These are phyloP conservation scores for Cytospora schulzeri DNA, from an alignment of 2,329 filamentous ascomycete species.

Conservation along the genomic window DNA sequence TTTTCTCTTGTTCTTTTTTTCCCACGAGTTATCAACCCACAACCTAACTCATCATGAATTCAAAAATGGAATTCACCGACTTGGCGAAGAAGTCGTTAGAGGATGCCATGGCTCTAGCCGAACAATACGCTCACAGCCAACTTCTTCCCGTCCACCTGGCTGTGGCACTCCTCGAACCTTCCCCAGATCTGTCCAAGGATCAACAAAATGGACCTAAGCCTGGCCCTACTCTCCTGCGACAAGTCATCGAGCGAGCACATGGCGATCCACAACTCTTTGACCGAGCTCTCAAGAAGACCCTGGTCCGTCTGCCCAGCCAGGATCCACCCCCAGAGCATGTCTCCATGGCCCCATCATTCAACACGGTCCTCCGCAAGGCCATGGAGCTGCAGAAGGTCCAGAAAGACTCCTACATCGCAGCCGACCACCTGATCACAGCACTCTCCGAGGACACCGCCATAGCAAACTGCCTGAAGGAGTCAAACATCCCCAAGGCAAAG, in stretches of 20 bases:
- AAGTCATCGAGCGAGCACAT: constrained; percentile 91
- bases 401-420: constrained; percentile 91
- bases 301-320: constrained; percentile 91
- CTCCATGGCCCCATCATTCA: constrained; percentile 78
- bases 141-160: constrained; percentile 89
- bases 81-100: constrained; percentile 85
- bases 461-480: constrained; percentile 74
- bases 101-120: constrained; percentile 84
- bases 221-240: constrained; percentile 80
- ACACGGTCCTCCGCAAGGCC: constrained; percentile 79
- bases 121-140: constrained; percentile 89
- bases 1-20: background rate
- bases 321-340: constrained; percentile 91
- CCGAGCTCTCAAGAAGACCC: constrained; percentile 83
- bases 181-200: constrained; percentile 76
- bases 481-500: constrained; percentile 90
- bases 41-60: constrained; percentile 59
- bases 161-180: constrained; percentile 76
- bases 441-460: constrained; percentile 78
- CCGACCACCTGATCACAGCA: constrained; percentile 90
- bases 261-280: constrained; percentile 90
- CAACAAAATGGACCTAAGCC: constrained; percentile 74
- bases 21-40: constrained; percentile 16
- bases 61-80: constrained; percentile 90
- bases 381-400: constrained; percentile 95